These are phyloP conservation scores for Entomortierella parvispora DNA, from an alignment of 192 early-diverging fungal species.

Conservation along the genomic window DNA sequence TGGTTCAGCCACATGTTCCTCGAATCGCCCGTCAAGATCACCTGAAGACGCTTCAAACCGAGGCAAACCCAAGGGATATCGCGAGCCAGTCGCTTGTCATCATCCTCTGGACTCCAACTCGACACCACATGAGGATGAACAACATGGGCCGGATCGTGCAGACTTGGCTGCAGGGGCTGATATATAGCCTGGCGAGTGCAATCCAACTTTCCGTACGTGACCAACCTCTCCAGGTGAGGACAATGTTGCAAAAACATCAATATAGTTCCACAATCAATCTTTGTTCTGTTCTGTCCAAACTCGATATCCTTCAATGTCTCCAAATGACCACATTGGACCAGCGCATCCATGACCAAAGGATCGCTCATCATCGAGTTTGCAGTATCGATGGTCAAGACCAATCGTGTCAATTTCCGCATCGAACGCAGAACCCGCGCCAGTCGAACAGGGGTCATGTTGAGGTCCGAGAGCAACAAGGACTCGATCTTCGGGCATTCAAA, in stretches of 20 bases:
- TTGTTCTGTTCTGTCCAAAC: constrained; percentile 9
- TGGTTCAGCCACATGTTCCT: not conserved
- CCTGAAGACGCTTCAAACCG: constrained; percentile 5
- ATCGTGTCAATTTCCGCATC: not conserved
- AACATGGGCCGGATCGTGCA: not conserved
- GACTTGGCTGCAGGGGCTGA: not conserved
- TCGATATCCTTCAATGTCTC: constrained; percentile 4
- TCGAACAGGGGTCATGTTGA: not conserved
- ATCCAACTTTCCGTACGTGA: constrained; percentile 12
- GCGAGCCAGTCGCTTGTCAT: not conserved
- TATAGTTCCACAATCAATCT: constrained; percentile 5
- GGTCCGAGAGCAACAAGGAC: constrained; percentile 5
- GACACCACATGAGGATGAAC: not conserved
- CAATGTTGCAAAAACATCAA: constrained; percentile 7
- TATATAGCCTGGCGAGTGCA: not conserved
- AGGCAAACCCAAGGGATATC: constrained; percentile 17
- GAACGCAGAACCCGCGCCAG: constrained; percentile 2
- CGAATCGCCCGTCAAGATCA: constrained; percentile 1
- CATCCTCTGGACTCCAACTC: not conserved
- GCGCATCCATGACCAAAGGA: constrained; percentile 4
- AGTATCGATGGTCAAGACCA: constrained; percentile 3
- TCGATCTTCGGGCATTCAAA: not conserved
- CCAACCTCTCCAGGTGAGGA: constrained; percentile 4
- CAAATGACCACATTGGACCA: constrained; percentile 1
- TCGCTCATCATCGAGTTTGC: constrained; percentile 8